phyloP scores from a whole-genome alignment of 2,329 filamentous ascomycete species.

The Penicillium glabrum region DNA sequence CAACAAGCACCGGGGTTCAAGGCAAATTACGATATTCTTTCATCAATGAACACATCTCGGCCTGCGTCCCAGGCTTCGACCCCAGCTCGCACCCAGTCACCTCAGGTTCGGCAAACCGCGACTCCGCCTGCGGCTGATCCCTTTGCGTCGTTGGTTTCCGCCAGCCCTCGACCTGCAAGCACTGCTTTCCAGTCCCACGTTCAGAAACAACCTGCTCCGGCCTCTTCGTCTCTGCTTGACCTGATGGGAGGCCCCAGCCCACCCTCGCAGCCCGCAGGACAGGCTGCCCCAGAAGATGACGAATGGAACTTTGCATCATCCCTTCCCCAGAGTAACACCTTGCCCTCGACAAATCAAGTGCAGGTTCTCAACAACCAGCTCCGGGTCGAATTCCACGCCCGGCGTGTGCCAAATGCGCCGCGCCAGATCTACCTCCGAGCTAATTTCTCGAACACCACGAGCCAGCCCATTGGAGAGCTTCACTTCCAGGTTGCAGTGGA shows the following conservation, averaged over 20 bases:
- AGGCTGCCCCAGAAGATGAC: slow-evolving; percentile 64
- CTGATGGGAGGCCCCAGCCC: slow-evolving; percentile 24
- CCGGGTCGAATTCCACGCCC: slow-evolving; percentile 71
- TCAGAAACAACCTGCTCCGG: slow-evolving; percentile 18
- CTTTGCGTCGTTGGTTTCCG: slow-evolving; percentile 59
- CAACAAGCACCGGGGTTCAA: slow-evolving; percentile 49
- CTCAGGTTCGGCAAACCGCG: slow-evolving; percentile 30
- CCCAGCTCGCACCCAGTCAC: slow-evolving; percentile 44
- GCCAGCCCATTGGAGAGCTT: slow-evolving; percentile 70
- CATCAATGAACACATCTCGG: slow-evolving; percentile 49
- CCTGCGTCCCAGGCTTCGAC: slow-evolving; percentile 51
- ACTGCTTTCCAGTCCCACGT: slow-evolving; percentile 37
- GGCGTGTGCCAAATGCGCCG: slow-evolving; percentile 53
- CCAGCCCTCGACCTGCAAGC: slow-evolving; percentile 48
- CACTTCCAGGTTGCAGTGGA: slow-evolving; percentile 93
- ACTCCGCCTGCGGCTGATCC: slow-evolving; percentile 54
- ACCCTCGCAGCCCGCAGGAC: slow-evolving; percentile 27
- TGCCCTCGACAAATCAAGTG: slow-evolving; percentile 63
- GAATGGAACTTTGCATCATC: slow-evolving; percentile 94
- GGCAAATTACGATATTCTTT: slow-evolving; percentile 59
- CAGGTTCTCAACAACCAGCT: slow-evolving; percentile 69
- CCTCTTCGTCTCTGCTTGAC: slow-evolving; percentile 36
- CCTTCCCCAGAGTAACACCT: slow-evolving; percentile 60
- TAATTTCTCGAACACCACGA: slow-evolving; percentile 79
- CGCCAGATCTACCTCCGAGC: slow-evolving; percentile 69